Base-by-base conservation (phyloP, 768 basidiomycete genomes). In the Suillus sp. region DNA sequence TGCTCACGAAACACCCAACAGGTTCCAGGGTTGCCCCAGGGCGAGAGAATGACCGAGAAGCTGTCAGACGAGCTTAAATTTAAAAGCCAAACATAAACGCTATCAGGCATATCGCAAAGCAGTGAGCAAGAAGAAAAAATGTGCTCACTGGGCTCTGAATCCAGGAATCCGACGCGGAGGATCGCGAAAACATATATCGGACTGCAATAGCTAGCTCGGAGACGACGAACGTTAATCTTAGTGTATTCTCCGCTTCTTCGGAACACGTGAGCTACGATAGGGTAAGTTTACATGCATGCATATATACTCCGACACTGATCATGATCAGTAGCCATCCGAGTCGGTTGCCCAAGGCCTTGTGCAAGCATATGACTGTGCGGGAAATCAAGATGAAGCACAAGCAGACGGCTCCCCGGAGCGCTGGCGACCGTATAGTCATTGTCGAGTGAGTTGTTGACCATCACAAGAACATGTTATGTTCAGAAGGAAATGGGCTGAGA, bases 401-500 rank as follows among this genome's bases (percentile, higher is more conserved):
- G n/a, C n/a, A n/a, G n/a, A n/a, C n/a, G n/a, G 42, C 20, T 45
- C n/a, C 20, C n/a, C 9, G 43, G 43, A 45, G 20, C 8, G 9
- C n/a, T n/a, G n/a, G n/a, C n/a, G n/a, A 45, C n/a, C 6, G 20
- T 34, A 34, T 34, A 34, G 7, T 43, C 20, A 25, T 45, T 0
- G 1, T 47, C n/a, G 11, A 47, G 22, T 25, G n/a, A n/a, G n/a
- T n/a, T n/a, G n/a, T n/a, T n/a, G n/a, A n/a, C 25, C 47, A 25
- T 6, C 25, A 47, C 22, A 47, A 47, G 11, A 60, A 96, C 82
- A 68, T 96, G 80, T 84, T 82, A 54, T 20, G 20, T 20, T 20
- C 16, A 20, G 9, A 43, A 43, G 1, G 9, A 43, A 43, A 43
- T n/a, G 42, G 14, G 14, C 37, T 3, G 32, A 34, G 13, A 13